Base-by-base conservation (phyloP, 495 filamentous ascomycete genomes). In the Daldinia vernicosa region DNA sequence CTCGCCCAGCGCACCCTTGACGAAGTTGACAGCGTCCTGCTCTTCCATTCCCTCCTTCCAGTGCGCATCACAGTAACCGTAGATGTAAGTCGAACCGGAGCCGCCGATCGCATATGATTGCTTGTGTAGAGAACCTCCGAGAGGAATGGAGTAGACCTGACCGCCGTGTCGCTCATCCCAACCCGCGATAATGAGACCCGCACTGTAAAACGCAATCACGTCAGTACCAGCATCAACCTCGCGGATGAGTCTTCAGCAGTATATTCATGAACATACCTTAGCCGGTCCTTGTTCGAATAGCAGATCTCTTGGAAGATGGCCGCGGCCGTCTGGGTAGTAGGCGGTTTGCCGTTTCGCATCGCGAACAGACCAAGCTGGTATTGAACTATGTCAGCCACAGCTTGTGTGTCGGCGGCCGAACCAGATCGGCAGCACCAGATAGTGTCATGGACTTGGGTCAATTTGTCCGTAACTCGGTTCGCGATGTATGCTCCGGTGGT, bases 401-500 rank as follows among this genome's bases (percentile, higher is more conserved):
- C 96, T 82, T 99, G 95, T 61, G 95, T 99, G 79, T 99, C 95
- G 74, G 95, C 95, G 22, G 95, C 95, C 11, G 95, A 98, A 30
- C 95, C 95, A 58, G 96, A 98, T 66, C 87, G 91, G 83, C 95
- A 99, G 86, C 95, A 99, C 95, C 95, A 99, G 80, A 99, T 98
- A 54, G 95, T 98, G 81, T 98, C 95, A 81, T 97, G 92, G 45
- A 99, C 94, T 82, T 94, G 93, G 70, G 96, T 99, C 77, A 99
- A 89, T 86, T 99, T 99, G 85, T 99, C 95, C 63, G 95, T 98
- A 55, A 99, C 96, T 83, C 95, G 91, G 80, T 99, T 99, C 75
- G 95, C 96, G 78, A 99, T 98, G 87, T 97, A 98, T 69, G 95
- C 90, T 76, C 95, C 95, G 61, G 95, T 98, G n/a, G 95, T 98